Evolutionary conservation across 768 basidiomycete species (phyloP), one percentile per base, ranked within the genome.

Genomic region (Aureoboletus auriporus): DNA sequence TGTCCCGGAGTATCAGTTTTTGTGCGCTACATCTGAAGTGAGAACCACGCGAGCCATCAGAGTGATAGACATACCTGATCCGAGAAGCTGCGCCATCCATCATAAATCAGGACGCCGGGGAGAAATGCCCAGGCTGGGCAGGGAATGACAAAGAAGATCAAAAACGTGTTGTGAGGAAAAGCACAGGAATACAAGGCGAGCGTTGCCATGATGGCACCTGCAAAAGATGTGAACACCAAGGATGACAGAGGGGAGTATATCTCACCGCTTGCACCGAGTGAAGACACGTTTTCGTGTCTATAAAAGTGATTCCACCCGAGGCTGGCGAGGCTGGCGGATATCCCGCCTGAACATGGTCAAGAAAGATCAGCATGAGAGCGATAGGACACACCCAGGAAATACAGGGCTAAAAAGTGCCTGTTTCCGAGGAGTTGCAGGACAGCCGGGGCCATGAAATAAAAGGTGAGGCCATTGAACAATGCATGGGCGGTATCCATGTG

Each of bases 61-160:
- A 8, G 31, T 0, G 20, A 34, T 44, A 27, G 30, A 57, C 71
- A 47, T 36, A 72, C 70, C 60, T 56, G 49, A 49, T 74, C 66
- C 23, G 59, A 54, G 27, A 73, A 46, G 49, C 62, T 69, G 34
- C 66, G 65, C 57, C 65, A 67, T 27, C 58, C 64, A 30, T 69
- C 68, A 43, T 62, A 67, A n/a, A 66, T 44, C 3, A 67, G 66
- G 39, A 92, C 64, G 6, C 84, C 89, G 0, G 78, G 66, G 0
- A 90, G 84, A 41, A 78, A 77, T 3, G 76, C 72, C 86, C 87
- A 93, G 0, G 89, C 89, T 0, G 90, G 89, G 49, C 87, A 71
- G 23, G 89, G 90, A 23, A 91, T 69, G 56, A 91, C 78, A 30
- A 81, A 86, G 64, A 88, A 93, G 37, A 93, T 65, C 8, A 76